These are phyloP conservation scores for Chalara sp. DNA, from an alignment of 2,329 filamentous ascomycete species.

Conservation along the genomic window DNA sequence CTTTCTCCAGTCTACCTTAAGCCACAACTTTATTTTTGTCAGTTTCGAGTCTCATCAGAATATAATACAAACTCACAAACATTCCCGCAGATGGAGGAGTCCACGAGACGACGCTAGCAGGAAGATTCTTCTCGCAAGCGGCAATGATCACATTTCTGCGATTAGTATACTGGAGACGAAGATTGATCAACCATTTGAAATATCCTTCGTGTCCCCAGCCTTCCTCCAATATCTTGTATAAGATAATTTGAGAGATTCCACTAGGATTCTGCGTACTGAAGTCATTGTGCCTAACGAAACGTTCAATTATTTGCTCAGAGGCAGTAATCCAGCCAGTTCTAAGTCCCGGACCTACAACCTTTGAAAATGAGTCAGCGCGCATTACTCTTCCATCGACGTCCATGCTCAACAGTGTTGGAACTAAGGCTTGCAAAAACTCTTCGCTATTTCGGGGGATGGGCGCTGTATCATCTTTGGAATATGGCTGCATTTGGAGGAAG, in stretches of 20 bases:
- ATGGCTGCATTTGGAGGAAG: constrained; percentile 40
- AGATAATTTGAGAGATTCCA: constrained; percentile 74
- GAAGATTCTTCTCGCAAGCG: constrained; percentile 74
- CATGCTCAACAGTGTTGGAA: constrained; percentile 71
- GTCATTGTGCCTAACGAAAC: constrained; percentile 63
- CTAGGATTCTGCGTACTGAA: constrained; percentile 77
- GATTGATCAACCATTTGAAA: constrained; percentile 78
- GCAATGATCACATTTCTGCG: constrained; percentile 70
- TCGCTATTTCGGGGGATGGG: constrained; percentile 51
- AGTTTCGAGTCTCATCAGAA: no score
- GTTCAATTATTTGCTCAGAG: constrained; percentile 75
- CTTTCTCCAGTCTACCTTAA: constrained; percentile 57
- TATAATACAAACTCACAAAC: constrained; percentile 37
- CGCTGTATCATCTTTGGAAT: no score
- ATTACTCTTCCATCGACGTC: constrained; percentile 84
- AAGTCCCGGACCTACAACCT: constrained; percentile 78
- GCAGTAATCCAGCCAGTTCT: constrained; percentile 86
- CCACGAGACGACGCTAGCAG: constrained; percentile 71
- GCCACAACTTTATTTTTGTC: constrained; percentile 47
- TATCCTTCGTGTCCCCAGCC: constrained; percentile 91
- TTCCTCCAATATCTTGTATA: constrained; percentile 89
- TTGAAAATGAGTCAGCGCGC: constrained; percentile 89
- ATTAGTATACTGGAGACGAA: constrained; percentile 74
- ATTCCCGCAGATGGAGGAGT: constrained; percentile 77
- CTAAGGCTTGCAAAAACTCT: constrained; percentile 66